Conservation (phyloP, 495 filamentous ascomycete species). For the Aspergillus egyptiacus region DNA sequence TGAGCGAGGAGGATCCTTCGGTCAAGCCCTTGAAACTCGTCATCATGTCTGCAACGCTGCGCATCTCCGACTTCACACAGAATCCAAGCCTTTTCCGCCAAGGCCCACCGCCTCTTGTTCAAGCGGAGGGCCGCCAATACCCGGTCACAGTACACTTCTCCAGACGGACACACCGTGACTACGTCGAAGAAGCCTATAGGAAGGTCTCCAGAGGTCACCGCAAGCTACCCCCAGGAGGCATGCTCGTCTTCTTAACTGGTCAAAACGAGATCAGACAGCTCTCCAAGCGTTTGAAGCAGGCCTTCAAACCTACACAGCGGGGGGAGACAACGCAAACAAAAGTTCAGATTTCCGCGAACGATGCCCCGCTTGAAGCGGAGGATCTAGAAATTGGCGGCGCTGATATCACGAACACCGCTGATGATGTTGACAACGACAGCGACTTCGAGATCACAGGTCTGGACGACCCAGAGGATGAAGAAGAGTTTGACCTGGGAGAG, state of each 20-base stretch:
- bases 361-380: conserved; percentile 76
- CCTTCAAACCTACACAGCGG: conserved; percentile 56
- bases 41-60: conserved; percentile 95
- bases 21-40: conserved; percentile 81
- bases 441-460: conserved; percentile 44
- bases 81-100: conserved; percentile 73
- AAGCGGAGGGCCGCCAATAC: conserved; percentile 92
- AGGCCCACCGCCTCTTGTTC: conserved; percentile 72
- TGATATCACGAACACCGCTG: conserved; percentile 37
- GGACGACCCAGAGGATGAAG: conserved; percentile 50
- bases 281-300: conserved; percentile 66
- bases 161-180: conserved; percentile 75
- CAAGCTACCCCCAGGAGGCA: conserved; percentile 84
- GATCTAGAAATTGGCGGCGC: conserved; percentile 75
- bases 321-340: conserved; percentile 51
- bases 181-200: conserved; percentile 78
- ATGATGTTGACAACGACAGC: conserved; percentile 28
- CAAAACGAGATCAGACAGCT: conserved; percentile 83
- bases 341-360: conserved; percentile 67
- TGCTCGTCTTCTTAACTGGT: conserved; percentile 94
- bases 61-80: conserved; percentile 82
- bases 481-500: conserved; percentile 55
- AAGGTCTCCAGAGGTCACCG: conserved; percentile 86
- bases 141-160: conserved; percentile 87
- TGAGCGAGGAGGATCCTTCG: conserved; percentile 56